phyloP scores from a whole-genome alignment of 2,329 filamentous ascomycete genomes.

The Triangularia verruculosa region DNA sequence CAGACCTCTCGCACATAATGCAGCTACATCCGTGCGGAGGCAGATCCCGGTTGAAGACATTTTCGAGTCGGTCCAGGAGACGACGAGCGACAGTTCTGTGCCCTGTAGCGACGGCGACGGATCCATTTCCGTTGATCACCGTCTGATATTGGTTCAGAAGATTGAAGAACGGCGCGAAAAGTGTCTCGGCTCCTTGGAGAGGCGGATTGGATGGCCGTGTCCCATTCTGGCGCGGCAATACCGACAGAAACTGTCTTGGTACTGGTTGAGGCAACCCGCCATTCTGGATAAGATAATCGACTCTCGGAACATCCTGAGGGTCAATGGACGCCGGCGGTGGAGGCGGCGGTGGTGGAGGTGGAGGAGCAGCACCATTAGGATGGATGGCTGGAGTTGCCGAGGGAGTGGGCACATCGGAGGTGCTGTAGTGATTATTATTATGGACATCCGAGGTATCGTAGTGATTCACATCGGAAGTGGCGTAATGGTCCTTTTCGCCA shows the following conservation, averaged over 20 bases:
- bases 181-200: slow-evolving; percentile 63
- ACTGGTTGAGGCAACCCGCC: slow-evolving; percentile 73
- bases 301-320: slow-evolving; percentile 69
- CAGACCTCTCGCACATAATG: slow-evolving; percentile 69
- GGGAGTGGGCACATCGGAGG: slow-evolving; percentile 40
- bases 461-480: slow-evolving; percentile 33
- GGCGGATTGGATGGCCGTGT: slow-evolving; percentile 61
- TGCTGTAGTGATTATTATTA: slow-evolving; percentile 38
- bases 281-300: slow-evolving; percentile 89
- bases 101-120: slow-evolving; percentile 89
- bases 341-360: slow-evolving; percentile 46
- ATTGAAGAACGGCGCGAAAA: slow-evolving; percentile 80
- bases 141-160: slow-evolving; percentile 82
- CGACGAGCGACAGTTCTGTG: slow-evolving; percentile 92
- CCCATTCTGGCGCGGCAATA: slow-evolving; percentile 54
- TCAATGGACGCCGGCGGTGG: slow-evolving; percentile 75
- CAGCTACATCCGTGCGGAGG: slow-evolving; percentile 83
- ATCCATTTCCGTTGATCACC: slow-evolving; percentile 80
- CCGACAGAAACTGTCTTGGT: slow-evolving; percentile 70
- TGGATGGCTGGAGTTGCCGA: slow-evolving; percentile 41
- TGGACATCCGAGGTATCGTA: slow-evolving; percentile 18
- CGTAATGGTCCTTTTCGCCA: slow-evolving; percentile 38
- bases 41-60: slow-evolving; percentile 90
- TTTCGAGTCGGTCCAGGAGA: slow-evolving; percentile 83
- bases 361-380: slow-evolving; percentile 34